Conservation (phyloP, 768 basidiomycete genomes). For the Suillus fuscotomentosus region DNA sequence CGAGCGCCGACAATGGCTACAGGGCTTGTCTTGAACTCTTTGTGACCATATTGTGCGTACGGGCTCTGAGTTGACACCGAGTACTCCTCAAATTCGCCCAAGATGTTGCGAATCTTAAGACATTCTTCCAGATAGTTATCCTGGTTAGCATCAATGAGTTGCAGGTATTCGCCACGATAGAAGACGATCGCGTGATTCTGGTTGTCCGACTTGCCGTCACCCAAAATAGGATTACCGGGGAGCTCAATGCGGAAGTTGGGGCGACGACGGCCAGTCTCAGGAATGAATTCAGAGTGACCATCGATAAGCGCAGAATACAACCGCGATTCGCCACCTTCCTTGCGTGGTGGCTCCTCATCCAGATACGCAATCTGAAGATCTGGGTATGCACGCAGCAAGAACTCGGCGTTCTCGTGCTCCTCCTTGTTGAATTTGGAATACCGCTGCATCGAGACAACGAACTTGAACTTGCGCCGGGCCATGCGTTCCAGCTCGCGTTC, state of each 20-base stretch:
- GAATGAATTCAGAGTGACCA: constrained; percentile 94
- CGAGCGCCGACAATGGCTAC: constrained; percentile 98
- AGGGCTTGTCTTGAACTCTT: constrained; percentile 85
- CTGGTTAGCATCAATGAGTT: constrained; percentile 99
- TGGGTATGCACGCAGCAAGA: constrained; percentile 94
- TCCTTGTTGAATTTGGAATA: constrained; percentile 99
- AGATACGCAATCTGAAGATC: constrained; percentile 98
- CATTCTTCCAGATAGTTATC: constrained; percentile 99
- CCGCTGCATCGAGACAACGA: constrained; percentile 98
- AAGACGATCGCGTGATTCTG: constrained; percentile 99
- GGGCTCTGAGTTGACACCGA: constrained; percentile 82
- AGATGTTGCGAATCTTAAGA: constrained; percentile 97
- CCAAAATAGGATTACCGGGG: constrained; percentile 98
- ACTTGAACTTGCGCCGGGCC: constrained; percentile 98
- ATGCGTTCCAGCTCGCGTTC: constrained; percentile 97
- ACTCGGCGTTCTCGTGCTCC: constrained; percentile 98
- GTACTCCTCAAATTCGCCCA: constrained; percentile 97
- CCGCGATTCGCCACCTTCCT: constrained; percentile 92
- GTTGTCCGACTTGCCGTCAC: constrained; percentile 99
- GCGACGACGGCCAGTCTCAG: constrained; percentile 81
- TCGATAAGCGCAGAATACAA: constrained; percentile 97
- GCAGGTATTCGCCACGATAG: constrained; percentile 98
- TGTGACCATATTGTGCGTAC: constrained; percentile 86
- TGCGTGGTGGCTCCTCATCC: constrained; percentile 91
- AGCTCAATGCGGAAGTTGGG: constrained; percentile 99